phyloP scores from a whole-genome alignment of 192 early-diverging fungal genomes.

The Coemansia sp. region DNA sequence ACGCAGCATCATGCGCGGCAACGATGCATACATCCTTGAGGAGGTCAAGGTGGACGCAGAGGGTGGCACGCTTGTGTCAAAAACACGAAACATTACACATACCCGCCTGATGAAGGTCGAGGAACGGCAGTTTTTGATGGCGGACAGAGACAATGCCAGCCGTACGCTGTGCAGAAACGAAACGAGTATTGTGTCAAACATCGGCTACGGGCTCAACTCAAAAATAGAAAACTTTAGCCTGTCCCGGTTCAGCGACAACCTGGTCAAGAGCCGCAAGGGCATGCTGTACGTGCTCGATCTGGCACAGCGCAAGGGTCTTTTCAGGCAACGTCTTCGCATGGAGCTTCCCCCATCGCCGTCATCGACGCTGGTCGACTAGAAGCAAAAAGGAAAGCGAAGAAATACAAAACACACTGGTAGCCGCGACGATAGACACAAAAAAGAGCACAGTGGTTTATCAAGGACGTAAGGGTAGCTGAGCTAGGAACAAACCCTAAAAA shows the following conservation, averaged over 20 bases:
- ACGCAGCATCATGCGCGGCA: constrained; percentile 68
- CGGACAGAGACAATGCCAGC: constrained; percentile 55
- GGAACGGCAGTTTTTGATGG: constrained; percentile 78
- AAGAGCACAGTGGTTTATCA: too few species aligned
- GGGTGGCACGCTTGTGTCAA: constrained; percentile 74
- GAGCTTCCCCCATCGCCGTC: constrained; percentile 12
- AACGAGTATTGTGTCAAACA: constrained; percentile 83
- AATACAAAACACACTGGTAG: background rate
- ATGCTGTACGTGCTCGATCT: constrained; percentile 56
- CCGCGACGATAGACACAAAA: background rate
- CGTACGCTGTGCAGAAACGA: constrained; percentile 77
- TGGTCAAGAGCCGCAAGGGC: constrained; percentile 52
- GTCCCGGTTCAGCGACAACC: constrained; percentile 76
- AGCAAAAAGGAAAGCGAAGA: background rate
- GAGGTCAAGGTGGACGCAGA: constrained; percentile 80
- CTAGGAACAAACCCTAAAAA: background rate
- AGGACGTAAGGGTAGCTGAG: too few species aligned
- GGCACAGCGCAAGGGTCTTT: constrained; percentile 49
- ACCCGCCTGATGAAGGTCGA: constrained; percentile 90
- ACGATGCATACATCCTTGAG: constrained; percentile 91
- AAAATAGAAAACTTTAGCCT: constrained; percentile 89
- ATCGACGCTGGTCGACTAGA: constrained; percentile 4
- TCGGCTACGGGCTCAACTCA: constrained; percentile 81
- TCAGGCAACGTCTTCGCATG: constrained; percentile 33
- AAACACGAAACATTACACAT: constrained; percentile 89